Evolutionary conservation across 495 filamentous ascomycete species (phyloP).

Genomic region (Xylaria acuta): DNA sequence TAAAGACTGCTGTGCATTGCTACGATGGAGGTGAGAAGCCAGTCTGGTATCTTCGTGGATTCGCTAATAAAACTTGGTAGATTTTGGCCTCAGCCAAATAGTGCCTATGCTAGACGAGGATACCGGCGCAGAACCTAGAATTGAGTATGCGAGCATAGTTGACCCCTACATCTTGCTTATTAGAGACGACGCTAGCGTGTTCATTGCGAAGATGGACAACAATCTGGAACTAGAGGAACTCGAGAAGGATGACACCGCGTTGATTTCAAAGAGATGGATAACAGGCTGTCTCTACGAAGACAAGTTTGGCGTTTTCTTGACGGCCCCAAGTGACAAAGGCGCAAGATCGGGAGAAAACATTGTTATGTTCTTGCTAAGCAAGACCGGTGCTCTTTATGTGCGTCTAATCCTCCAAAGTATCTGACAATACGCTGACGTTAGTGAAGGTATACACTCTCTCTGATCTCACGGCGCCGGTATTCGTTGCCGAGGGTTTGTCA

Average conservation of each 20-base stretch:
- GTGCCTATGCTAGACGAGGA: conserved; percentile 89
- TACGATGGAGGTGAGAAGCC: conserved; percentile 83
- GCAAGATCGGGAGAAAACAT: conserved; percentile 54
- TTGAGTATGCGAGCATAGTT: conserved; percentile 80
- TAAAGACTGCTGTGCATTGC: conserved; percentile 80
- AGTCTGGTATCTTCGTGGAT: conserved; percentile 44
- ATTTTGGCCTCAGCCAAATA: conserved; percentile 86
- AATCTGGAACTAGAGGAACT: conserved; percentile 87
- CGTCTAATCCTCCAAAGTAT: conserved; percentile 36
- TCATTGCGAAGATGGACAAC: conserved; percentile 76
- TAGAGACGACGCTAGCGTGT: conserved; percentile 77
- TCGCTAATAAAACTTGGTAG: conserved; percentile 52
- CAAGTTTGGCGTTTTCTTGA: conserved; percentile 60
- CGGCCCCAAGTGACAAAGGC: conserved; percentile 49
- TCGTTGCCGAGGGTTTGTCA: conserved; percentile 71
- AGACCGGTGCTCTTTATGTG: conserved; percentile 75
- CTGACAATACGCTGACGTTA: neutral
- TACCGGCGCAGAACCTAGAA: conserved; percentile 73
- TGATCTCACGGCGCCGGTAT: conserved; percentile 65
- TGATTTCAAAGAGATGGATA: conserved; percentile 70
- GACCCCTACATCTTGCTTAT: conserved; percentile 90
- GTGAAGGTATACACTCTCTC: conserved; percentile 67
- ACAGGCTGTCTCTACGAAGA: conserved; percentile 82
- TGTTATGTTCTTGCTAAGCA: conserved; percentile 76
- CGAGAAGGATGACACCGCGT: conserved; percentile 59